Conservation (phyloP, 345 rosid species). For the Erucastrum elatum region DNA sequence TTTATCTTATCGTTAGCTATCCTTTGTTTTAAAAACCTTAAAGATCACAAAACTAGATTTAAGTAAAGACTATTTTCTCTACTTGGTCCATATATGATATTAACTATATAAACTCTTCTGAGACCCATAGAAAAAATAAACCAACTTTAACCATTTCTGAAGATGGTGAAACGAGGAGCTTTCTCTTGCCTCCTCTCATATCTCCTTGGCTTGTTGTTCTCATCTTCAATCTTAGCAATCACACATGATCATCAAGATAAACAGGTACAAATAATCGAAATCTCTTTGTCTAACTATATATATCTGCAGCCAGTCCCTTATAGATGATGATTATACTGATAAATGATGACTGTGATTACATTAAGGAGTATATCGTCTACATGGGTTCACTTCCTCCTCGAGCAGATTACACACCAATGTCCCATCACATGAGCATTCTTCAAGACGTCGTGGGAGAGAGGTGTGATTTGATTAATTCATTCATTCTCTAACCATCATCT, state of each 20-base stretch:
- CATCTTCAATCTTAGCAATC: not conserved
- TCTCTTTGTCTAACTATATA: not conserved
- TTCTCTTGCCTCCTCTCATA: conserved; percentile 9
- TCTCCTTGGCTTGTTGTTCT: conserved; percentile 11
- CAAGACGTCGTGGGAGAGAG: conserved; percentile 31
- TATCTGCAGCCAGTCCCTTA: not conserved
- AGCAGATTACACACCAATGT: conserved; percentile 28
- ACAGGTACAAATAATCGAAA: conserved; percentile 19
- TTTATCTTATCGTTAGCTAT: not conserved
- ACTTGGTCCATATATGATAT: not conserved
- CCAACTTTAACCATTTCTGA: not conserved
- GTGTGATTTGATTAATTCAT: conserved; percentile 4
- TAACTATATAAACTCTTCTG: conserved; percentile 1
- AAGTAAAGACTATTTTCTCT: not conserved
- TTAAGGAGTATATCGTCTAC: conserved; percentile 33
- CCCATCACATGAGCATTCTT: conserved; percentile 43
- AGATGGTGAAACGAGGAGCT: conserved; percentile 15
- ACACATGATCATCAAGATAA: conserved; percentile 16
- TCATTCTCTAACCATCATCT: not conserved
- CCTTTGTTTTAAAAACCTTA: not conserved
- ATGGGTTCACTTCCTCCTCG: conserved; percentile 34
- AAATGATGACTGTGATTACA: not conserved
- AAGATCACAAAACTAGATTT: not conserved
- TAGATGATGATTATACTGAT: not conserved
- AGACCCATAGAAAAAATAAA: not conserved